phyloP scores from a whole-genome alignment of 306 rosid species.

The Ormosia emarginata region DNA sequence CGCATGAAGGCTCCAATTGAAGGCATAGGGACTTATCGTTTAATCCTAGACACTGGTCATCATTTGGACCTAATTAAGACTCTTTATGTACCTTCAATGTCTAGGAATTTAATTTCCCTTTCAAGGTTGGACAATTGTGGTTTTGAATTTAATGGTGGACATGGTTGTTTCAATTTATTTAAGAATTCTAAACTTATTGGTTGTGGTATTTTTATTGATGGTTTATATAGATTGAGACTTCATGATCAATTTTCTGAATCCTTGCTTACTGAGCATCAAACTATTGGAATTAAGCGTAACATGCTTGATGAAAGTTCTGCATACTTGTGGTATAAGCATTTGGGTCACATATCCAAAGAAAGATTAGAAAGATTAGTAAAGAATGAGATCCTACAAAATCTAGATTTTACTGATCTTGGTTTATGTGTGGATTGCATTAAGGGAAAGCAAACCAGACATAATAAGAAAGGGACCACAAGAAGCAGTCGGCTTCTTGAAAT shows the following conservation, averaged over 20 bases:
- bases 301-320: background rate
- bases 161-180: background rate
- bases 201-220: background rate
- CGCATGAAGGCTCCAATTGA: background rate
- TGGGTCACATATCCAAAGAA: background rate
- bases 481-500: background rate
- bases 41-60: background rate
- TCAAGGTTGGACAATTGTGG: background rate
- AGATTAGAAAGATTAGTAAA: too few relatives aligned
- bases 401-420: background rate
- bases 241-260: background rate
- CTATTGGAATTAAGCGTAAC: background rate
- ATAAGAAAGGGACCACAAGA: background rate
- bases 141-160: background rate
- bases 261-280: background rate
- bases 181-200: background rate
- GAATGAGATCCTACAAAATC: background rate
- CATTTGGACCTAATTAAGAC: background rate
- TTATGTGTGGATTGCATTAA: background rate
- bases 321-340: background rate
- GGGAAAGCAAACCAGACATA: background rate
- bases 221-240: background rate
- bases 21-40: background rate
- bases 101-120: background rate
- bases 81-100: background rate